phyloP scores from a whole-genome alignment of 2,329 filamentous ascomycete genomes.

The Biscogniauxia marginata region DNA sequence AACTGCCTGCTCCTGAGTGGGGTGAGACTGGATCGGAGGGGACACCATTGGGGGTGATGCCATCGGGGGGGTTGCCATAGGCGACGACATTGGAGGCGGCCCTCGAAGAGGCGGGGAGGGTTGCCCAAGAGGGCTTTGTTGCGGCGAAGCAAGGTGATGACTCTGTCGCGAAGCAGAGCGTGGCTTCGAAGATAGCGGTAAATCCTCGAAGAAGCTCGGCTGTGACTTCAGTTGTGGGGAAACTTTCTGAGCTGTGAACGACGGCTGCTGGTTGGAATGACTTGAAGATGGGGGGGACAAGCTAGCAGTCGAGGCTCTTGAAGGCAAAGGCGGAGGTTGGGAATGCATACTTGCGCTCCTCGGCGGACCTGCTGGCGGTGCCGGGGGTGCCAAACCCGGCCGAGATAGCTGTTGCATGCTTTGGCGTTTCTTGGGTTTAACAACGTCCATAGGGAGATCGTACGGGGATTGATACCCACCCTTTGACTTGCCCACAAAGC shows the following conservation, averaged over 20 bases:
- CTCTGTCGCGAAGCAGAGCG: constrained; percentile 59
- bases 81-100: constrained; percentile 24
- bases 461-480: constrained; percentile 93
- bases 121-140: constrained; percentile 35
- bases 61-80: constrained; percentile 10
- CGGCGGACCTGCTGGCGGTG: constrained; percentile 51
- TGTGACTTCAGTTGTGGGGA: constrained; percentile 38
- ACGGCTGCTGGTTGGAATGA: constrained; percentile 34
- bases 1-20: constrained; percentile 25
- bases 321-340: constrained; percentile 26
- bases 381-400: constrained; percentile 40
- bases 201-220: constrained; percentile 73
- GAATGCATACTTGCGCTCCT: constrained; percentile 61
- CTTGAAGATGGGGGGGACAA: constrained; percentile 39
- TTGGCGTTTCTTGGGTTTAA: constrained; percentile 66
- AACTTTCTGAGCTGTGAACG: constrained; percentile 33
- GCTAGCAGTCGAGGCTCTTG: constrained; percentile 24
- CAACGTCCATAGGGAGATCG: constrained; percentile 87
- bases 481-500: constrained; percentile 87
- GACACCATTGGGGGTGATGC: constrained; percentile 3
- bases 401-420: constrained; percentile 56
- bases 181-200: constrained; percentile 63
- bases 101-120: constrained; percentile 32
- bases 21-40: constrained; percentile 15
- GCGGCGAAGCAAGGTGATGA: constrained; percentile 43